Evolutionary conservation across 305 asterid species (phyloP), one percentile per base, ranked within the genome.

Genomic region (Fraxinus greggii): DNA sequence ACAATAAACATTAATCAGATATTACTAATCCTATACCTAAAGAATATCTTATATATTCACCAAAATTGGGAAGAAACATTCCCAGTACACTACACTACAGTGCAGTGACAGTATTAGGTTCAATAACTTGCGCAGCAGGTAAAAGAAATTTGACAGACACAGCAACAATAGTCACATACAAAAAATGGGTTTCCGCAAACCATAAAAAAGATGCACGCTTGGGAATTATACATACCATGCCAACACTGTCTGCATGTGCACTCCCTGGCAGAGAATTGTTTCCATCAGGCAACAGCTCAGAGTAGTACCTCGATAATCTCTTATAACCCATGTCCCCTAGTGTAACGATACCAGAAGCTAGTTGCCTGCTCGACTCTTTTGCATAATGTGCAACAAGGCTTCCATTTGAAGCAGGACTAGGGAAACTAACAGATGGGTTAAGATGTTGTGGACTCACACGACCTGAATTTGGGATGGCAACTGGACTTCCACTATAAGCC

Each of bases 351-450:
- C 99, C 97, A 86, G 97, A 90, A 82, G 98, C 99, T 23, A 96
- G 90, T 76, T 96, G 99, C 88, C 91, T 94, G 91, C 98, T 91
- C 17, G 99, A 94, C 91, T 96, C 98, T 85, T 89, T 95, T 32
- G 98, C 98, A 90, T 91, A 92, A 88, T 94, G 98, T 40, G 97
- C 98, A 81, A 94, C 97, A 51, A 96, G 86, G 88, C 95, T 93
- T 84, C 97, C 97, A 86, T 94, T 94, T 51, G 94, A 88, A 45
- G 90, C 81, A 45, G 89, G 87, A 87, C 74, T 81, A 24, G 95
- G 89, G 85, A 89, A 90, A 86, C 90, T 91, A 73, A 88, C 73
- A 10, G 97, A 86, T 42, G 92, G 80, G 23, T 90, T 81, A 81
- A 94, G 94, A 86, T 93, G 93, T 83, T 94, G 98, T 3, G 99